phyloP scores from a whole-genome alignment of 306 rosid species.

The Vigna reflexopilosa region DNA sequence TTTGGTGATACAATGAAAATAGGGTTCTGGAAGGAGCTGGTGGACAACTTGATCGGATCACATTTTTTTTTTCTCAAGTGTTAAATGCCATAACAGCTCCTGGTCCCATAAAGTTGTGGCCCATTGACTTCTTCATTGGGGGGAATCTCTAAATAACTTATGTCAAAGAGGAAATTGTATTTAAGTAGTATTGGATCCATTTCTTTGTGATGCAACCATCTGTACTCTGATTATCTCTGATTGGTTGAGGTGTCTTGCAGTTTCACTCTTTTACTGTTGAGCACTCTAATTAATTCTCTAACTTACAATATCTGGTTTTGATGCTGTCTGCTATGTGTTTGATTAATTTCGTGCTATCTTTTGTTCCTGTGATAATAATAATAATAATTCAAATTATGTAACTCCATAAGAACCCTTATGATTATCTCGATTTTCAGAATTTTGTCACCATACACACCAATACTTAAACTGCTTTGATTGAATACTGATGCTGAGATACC shows the following conservation, averaged over 20 bases:
- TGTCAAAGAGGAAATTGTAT: not conserved
- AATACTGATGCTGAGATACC: not conserved
- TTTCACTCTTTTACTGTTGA: not conserved
- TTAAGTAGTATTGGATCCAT: not conserved
- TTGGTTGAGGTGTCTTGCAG: not conserved
- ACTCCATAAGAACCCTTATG: not conserved
- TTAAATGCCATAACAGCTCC: constrained; percentile 12
- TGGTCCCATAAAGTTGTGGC: constrained; percentile 10
- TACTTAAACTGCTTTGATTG: not conserved
- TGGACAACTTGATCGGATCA: not conserved
- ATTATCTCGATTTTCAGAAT: constrained; percentile 1
- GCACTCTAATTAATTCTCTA: not conserved
- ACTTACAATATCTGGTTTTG: not conserved
- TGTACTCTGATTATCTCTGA: not conserved
- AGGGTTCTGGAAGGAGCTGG: constrained; percentile 5
- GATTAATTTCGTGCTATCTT: not conserved
- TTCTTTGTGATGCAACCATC: not conserved
- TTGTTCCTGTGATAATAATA: not conserved
- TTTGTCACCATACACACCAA: not conserved
- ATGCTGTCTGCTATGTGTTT: not conserved
- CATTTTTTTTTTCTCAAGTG: not conserved
- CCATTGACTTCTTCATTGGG: constrained; percentile 14
- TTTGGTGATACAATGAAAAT: not conserved
- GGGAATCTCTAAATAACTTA: constrained; percentile 4
- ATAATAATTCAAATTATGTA: constrained; percentile 4